A percentile compares a stretch with the other conserved stretches of the same genome.
Evolutionary conservation across 768 basidiomycete species (phyloP).

Genomic region (Boletus vermiculosoides): DNA sequence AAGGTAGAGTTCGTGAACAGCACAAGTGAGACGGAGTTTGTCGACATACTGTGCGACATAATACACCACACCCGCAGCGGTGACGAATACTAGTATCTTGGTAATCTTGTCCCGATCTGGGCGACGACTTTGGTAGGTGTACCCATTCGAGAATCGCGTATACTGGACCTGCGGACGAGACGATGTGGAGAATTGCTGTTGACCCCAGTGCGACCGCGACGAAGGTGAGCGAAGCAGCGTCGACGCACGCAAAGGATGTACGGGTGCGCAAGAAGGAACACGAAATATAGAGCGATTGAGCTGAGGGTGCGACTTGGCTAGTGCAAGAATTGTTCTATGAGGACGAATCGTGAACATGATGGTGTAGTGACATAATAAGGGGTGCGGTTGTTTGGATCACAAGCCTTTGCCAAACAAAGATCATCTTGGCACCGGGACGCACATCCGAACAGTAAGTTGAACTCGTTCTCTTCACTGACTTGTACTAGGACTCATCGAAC

Average conservation of each 20-base stretch:
- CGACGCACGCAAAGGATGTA: neutral
- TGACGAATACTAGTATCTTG: conserved; percentile 19
- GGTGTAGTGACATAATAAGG: neutral
- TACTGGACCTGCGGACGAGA: conserved; percentile 24
- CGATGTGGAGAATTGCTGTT: conserved; percentile 23
- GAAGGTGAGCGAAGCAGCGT: neutral
- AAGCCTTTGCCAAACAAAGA: conserved; percentile 15
- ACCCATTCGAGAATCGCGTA: conserved; percentile 24
- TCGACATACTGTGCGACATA: conserved; percentile 30
- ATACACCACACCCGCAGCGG: conserved; percentile 25
- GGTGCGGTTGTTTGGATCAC: conserved; percentile 10
- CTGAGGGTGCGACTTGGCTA: conserved; percentile 1
- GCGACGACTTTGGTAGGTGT: conserved; percentile 2
- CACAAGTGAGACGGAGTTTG: neutral
- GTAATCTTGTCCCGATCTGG: conserved; percentile 8
- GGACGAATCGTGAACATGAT: conserved; percentile 10
- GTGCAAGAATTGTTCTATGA: conserved; percentile 1
- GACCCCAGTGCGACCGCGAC: neutral
- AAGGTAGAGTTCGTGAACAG: neutral
- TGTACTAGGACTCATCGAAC: neutral
- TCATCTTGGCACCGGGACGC: neutral
- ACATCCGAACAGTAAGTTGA: neutral
- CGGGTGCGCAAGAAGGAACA: neutral
- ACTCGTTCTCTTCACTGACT: neutral
- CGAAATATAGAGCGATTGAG: neutral